Evolutionary conservation across 2,329 filamentous ascomycete genomes (phyloP).

Genomic region (Claviceps fusiformis): DNA sequence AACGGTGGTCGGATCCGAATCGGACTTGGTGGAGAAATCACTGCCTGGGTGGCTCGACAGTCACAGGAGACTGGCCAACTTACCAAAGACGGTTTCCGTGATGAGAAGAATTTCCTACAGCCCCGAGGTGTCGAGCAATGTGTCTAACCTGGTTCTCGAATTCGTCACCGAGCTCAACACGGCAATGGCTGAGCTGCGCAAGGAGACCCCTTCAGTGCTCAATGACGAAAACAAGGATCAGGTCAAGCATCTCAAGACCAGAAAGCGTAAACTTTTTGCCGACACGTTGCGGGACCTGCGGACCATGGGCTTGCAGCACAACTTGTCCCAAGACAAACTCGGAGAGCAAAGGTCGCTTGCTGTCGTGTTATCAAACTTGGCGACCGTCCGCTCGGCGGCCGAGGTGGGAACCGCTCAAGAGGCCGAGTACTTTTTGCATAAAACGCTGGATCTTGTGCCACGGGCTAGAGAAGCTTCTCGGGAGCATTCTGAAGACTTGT

Average conservation of each 20-base stretch:
- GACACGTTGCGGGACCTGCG: constrained; percentile 74
- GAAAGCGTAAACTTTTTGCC: constrained; percentile 81
- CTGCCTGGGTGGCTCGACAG: constrained; percentile 27
- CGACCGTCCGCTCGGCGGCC: constrained; percentile 23
- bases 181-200: constrained; percentile 60
- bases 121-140: constrained; percentile 38
- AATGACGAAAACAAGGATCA: constrained; percentile 76
- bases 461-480: constrained; percentile 51
- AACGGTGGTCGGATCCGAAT: constrained; percentile 9
- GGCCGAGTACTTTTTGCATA: constrained; percentile 65
- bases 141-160: constrained; percentile 44
- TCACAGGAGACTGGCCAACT: constrained; percentile 57
- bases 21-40: constrained; percentile 11
- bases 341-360: constrained; percentile 59
- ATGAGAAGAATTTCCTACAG: constrained; percentile 54
- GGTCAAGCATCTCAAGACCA: constrained; percentile 78
- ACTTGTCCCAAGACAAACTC: constrained; percentile 61
- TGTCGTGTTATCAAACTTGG: constrained; percentile 49
- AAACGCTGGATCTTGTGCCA: constrained; percentile 60
- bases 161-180: constrained; percentile 58
- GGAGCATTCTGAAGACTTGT: constrained; percentile 76
- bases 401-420: constrained; percentile 13
- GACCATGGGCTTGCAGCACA: constrained; percentile 80
- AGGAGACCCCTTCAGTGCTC: constrained; percentile 67
- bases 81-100: constrained; percentile 53